Evolutionary conservation across 768 basidiomycete genomes (phyloP).

Genomic region (Phaffia australis): DNA sequence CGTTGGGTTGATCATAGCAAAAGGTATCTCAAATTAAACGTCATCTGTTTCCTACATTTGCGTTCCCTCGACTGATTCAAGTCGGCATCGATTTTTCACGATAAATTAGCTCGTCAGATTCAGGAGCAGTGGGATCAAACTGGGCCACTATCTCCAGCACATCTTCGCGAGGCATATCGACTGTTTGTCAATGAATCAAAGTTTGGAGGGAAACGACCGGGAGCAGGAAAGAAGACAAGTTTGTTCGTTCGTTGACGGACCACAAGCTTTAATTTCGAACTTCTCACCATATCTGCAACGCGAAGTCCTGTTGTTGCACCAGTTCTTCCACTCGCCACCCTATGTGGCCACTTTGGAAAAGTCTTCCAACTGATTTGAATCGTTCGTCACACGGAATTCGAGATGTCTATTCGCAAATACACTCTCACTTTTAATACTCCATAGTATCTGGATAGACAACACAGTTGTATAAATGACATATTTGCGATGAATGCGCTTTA

Average conservation of each 20-base stretch:
- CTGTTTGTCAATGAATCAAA: slow-evolving; percentile 51
- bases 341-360: no score
- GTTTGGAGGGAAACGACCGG: slow-evolving; percentile 69
- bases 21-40: slow-evolving; percentile 45
- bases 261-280: no score
- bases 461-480: no score
- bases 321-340: no score
- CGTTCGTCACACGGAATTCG: no score
- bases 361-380: no score
- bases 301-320: no score
- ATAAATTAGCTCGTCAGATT: slow-evolving; percentile 55
- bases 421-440: no score
- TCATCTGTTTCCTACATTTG: neutral
- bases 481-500: no score
- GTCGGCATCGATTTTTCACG: neutral
- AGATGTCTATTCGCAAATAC: no score
- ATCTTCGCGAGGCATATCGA: slow-evolving; percentile 78
- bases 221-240: slow-evolving; percentile 58
- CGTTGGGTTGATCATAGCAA: slow-evolving; percentile 83
- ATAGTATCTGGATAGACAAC: no score
- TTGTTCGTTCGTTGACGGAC: slow-evolving; percentile 53
- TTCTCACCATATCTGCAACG: no score
- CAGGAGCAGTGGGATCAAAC: slow-evolving; percentile 60
- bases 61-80: neutral
- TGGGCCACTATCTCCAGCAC: slow-evolving; percentile 75